A percentile compares a stretch with the other conserved stretches of the same genome.
Conservation (phyloP, 495 filamentous ascomycete species). For the Viridothelium virens region DNA sequence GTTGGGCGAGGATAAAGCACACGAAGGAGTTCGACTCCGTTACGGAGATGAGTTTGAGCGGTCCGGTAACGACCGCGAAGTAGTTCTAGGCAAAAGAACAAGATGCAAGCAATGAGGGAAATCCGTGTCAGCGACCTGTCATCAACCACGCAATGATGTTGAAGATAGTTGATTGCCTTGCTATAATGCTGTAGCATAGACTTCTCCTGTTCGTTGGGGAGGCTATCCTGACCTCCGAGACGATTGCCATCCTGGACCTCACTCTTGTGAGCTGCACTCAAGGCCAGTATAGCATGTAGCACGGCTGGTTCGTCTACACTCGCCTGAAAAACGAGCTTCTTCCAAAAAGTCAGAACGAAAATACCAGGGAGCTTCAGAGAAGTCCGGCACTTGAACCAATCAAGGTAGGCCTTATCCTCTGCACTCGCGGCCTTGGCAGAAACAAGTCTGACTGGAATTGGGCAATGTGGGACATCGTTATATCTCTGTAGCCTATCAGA, state of each 20-base stretch:
- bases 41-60: constrained; percentile 43
- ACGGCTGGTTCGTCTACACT: constrained; percentile 41
- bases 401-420: constrained; percentile 32
- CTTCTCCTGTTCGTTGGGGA: constrained; percentile 28
- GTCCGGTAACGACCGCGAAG: constrained; percentile 42
- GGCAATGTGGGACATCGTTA: background rate
- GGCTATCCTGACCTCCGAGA: background rate
- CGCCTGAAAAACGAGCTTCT: constrained; percentile 18
- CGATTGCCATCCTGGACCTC: background rate
- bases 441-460: background rate
- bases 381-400: constrained; percentile 39
- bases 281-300: constrained; percentile 44
- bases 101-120: constrained; percentile 47
- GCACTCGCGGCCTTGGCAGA: background rate
- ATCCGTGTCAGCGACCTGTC: constrained; percentile 26
- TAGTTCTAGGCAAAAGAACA: constrained; percentile 52
- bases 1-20: constrained; percentile 19
- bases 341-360: constrained; percentile 35
- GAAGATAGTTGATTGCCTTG: constrained; percentile 41
- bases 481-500: background rate
- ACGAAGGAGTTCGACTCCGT: constrained; percentile 33
- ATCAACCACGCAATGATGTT: constrained; percentile 25
- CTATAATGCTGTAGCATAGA: constrained; percentile 42
- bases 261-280: constrained; percentile 40
- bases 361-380: constrained; percentile 39